Evolutionary conservation across 78 protist genomes (phyloP), one percentile per base, ranked within the genome.

Genomic region (Diacronema lutheri): DNA sequence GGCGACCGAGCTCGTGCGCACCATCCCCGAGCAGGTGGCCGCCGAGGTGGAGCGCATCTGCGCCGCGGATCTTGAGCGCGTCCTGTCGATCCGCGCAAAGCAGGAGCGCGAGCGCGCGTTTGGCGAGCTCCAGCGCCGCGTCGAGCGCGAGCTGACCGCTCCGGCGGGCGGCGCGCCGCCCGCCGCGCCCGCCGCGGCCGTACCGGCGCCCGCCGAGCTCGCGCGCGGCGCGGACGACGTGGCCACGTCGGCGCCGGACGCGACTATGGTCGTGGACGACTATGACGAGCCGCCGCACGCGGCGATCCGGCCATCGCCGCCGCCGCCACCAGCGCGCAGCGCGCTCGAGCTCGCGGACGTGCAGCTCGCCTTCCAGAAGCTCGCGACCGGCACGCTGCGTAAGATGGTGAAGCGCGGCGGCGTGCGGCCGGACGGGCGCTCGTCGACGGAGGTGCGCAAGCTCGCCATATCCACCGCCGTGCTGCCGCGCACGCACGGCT

Each of bases 401-500:
- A 26, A 6, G 58, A 71, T 71, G 31, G 79, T 38, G 5, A 58
- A 20, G 76, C 5, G 21, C n/a, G 6, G 19, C 35, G 79, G 79
- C 57, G 19, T 0, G 33, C 79, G 79, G 12, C 35, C 16, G 58
- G 79, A 71, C 79, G 79, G 79, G 10, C 56, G 79, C 12, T 0
- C 20, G 31, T 21, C 57, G 46, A 41, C 46, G 21, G 58, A 71
- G 10, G 79, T 71, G 58, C 79, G 79, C 31, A 35, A 62, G 62
- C 31, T 50, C 41, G n/a, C 23, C 25, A 50, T 41, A 1, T 1
- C 0, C 31, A 44, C 41, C 64, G 0, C 38, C 25, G 37, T 61
- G 62, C 64, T 50, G 14, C 81, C 64, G 62, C 64, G 23, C 13
- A 16, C 41, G 41, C 81, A 74, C 62, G 81, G 81, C 33, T 79